Conservation (phyloP, 2,329 filamentous ascomycete species). For the Colletotrichum sp. region DNA sequence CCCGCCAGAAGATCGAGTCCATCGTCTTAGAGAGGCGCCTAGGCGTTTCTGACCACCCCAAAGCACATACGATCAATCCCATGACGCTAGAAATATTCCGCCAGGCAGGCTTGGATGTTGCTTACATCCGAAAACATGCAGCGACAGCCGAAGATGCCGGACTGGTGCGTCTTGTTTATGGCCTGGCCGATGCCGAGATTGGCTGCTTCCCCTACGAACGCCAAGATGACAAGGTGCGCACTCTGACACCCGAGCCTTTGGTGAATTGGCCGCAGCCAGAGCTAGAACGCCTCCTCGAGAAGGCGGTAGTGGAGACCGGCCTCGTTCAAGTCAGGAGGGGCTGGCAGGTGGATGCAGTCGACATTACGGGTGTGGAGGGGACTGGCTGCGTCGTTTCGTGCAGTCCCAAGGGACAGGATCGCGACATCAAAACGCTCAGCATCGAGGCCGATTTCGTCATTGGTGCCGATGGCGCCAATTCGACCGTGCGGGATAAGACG, state of each 20-base stretch:
- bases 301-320: neutral
- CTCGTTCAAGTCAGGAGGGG: slow-evolving; percentile 3
- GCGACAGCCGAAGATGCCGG: slow-evolving; percentile 8
- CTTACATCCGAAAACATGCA: slow-evolving; percentile 11
- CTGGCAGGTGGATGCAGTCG: slow-evolving; percentile 1
- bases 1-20: slow-evolving; percentile 4
- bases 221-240: neutral
- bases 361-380: neutral
- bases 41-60: neutral
- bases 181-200: slow-evolving; percentile 8
- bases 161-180: slow-evolving; percentile 13
- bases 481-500: neutral
- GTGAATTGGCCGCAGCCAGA: slow-evolving; percentile 13
- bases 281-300: slow-evolving; percentile 1
- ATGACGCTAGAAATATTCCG: slow-evolving; percentile 21
- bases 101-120: slow-evolving; percentile 8
- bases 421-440: neutral
- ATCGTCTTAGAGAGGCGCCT: slow-evolving; percentile 5
- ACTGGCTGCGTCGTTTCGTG: slow-evolving; percentile 9
- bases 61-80: slow-evolving; percentile 20
- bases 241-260: slow-evolving; percentile 16
- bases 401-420: neutral
- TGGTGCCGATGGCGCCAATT: slow-evolving; percentile 9
- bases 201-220: slow-evolving; percentile 18
- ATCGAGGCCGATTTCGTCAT: slow-evolving; percentile 9